Evolutionary conservation across 352 stramenopile genomes (phyloP), one percentile per base, ranked within the genome.

Genomic region (Thraustochytrium striatum): DNA sequence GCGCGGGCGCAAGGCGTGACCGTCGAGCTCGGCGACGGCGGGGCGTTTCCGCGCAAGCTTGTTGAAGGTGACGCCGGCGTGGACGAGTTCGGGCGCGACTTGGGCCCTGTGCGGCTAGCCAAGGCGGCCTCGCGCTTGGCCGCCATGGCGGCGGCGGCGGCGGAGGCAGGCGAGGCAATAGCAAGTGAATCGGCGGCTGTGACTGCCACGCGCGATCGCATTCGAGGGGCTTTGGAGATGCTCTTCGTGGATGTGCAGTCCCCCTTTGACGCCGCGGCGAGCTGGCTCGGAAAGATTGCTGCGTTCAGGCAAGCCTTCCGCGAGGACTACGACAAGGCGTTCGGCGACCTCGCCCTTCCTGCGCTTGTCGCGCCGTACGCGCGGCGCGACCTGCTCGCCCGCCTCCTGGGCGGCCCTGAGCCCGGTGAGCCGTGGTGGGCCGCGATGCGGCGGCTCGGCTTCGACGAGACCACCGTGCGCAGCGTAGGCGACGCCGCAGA

Each of bases 291-390:
- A 33, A 11, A 70, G 1, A 38, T 70, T n/a, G 41, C 36, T 9
- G 33, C 9, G 13, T 70, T 33, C 35, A 7, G 25, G 13, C n/a
- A 25, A 28, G 33, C 16, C 9, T 19, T 28, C 25, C 11, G 9
- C 33, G 25, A 21, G 9, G 59, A 70, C 35, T 70, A 53, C 36
- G 35, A 52, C 21, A 28, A 52, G 0, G 59, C 59, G n/a, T 52
- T n/a, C 21, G 41, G 50, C 2, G 19, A 21, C 35, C 41, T 70
- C 25, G 59, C 59, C 9, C 11, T 70, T 9, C 59, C 59, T 52
- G 59, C 50, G 41, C 59, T 70, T 16, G 59, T 52, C 5, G 59
- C 59, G 38, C 59, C 59, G 3, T 70, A 70, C 38, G 7, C 53
- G 21, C 36, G 53, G 13, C 35, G 35, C 7, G 9, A 52, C 11